Evolutionary conservation across 306 rosid genomes (phyloP), one percentile per base, ranked within the genome.

Genomic region (Cucurbita moschata): DNA sequence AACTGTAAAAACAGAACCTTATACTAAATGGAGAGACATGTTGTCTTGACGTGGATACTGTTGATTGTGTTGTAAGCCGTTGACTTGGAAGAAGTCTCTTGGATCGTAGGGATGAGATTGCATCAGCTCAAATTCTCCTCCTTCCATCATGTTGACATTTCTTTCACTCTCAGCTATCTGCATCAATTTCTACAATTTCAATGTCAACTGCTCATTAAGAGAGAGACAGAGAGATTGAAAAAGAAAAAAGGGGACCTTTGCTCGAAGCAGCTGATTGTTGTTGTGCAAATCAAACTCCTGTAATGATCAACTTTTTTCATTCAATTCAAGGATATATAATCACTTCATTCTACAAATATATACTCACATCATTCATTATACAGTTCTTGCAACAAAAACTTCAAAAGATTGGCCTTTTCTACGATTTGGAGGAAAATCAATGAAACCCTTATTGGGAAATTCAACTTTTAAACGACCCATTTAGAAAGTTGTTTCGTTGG

Each of bases 251-350:
- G 47, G 43, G 35, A 87, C 98, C 97, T 89, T 90, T 78, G 92
- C 92, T 82, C 98, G 85, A 56, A 94, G 92, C 82, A 94, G 85
- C 84, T 94, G 98, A 78, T 94, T 94, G 72, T 84, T 87, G 81
- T 87, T 94, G 85, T 94, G 97, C 90, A 90, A 83, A 53, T 94
- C 98, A 71, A 89, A 73, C 81, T 94, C 98, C 98, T 94, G 97
- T 80, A 79, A 47, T 10, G 38, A n/a, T 23, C 54, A 40, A 46
- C 12, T 4, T 21, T 50, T 50, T 50, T 14, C 23, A 12, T 50
- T 5, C 51, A 21, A 46, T 7, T 9, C 19, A 68, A 4, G 18
- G 46, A 7, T 58, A 30, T 12, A 58, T 26, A 39, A 44, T 7
- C 52, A 67, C 0, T 67, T 68, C 53, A n/a, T 64, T 64, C 71